Evolutionary conservation across 2,329 filamentous ascomycete species (phyloP).

Genomic region (Trichoderma atroviride): DNA sequence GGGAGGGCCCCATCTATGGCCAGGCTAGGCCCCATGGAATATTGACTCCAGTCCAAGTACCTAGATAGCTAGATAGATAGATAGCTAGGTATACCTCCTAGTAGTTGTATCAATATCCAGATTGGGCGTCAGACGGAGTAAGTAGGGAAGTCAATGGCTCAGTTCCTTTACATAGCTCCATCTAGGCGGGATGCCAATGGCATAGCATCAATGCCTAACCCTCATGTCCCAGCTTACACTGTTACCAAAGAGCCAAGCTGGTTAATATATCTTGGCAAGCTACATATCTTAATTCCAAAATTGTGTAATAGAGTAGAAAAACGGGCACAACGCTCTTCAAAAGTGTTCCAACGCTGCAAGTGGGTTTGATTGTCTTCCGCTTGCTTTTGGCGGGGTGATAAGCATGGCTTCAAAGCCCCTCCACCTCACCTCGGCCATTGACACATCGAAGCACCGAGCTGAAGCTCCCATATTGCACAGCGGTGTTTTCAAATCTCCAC

Average conservation of each 20-base stretch:
- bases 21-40: not conserved
- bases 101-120: not conserved
- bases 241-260: not conserved
- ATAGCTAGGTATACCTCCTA: not conserved
- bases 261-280: not conserved
- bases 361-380: not conserved
- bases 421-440: not conserved
- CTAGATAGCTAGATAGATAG: not conserved
- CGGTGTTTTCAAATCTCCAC: not conserved
- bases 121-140: not conserved
- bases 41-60: not conserved
- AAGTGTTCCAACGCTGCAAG: not conserved
- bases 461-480: not conserved
- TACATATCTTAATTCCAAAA: not conserved
- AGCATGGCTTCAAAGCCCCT: not conserved
- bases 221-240: not conserved
- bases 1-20: not conserved
- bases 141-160: not conserved
- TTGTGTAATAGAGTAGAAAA: not conserved
- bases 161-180: not conserved
- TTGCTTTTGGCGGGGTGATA: constrained; percentile 10
- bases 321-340: not conserved
- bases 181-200: not conserved
- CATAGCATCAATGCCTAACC: not conserved
- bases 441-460: not conserved